These are phyloP conservation scores for Capsicum pubescens DNA, from an alignment of 257 asterid genomes.

Conservation along the genomic window DNA sequence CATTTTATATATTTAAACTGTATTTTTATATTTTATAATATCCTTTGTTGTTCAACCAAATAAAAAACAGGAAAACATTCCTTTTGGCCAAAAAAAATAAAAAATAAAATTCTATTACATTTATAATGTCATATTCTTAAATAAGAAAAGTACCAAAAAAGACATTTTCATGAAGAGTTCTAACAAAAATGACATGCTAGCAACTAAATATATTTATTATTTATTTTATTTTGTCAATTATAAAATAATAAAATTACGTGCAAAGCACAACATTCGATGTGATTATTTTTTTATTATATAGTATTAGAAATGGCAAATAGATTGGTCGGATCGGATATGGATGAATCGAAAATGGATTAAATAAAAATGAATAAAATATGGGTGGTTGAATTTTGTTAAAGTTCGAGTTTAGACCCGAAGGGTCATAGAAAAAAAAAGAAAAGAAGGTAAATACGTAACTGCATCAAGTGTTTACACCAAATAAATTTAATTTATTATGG, in stretches of 20 bases:
- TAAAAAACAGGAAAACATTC: background rate
- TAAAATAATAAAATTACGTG: background rate
- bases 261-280: background rate
- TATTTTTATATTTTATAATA: background rate
- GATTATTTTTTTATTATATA: background rate
- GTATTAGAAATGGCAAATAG: no score
- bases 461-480: no score
- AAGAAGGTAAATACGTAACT: no score
- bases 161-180: background rate
- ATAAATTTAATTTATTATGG: no score
- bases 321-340: no score
- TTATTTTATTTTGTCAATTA: background rate
- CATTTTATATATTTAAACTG: background rate
- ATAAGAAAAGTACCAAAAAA: background rate
- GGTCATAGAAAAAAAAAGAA: no score
- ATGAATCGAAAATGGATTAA: no score
- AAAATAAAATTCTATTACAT: background rate
- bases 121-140: background rate
- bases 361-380: no score
- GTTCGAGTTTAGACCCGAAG: no score
- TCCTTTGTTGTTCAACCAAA: background rate
- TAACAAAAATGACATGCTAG: conserved; percentile 4
- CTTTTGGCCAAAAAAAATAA: background rate
- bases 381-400: no score
- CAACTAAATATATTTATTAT: background rate